Base-by-base conservation (phyloP, 805 yeast species). In the Saccharomycodes ludwigii region DNA sequence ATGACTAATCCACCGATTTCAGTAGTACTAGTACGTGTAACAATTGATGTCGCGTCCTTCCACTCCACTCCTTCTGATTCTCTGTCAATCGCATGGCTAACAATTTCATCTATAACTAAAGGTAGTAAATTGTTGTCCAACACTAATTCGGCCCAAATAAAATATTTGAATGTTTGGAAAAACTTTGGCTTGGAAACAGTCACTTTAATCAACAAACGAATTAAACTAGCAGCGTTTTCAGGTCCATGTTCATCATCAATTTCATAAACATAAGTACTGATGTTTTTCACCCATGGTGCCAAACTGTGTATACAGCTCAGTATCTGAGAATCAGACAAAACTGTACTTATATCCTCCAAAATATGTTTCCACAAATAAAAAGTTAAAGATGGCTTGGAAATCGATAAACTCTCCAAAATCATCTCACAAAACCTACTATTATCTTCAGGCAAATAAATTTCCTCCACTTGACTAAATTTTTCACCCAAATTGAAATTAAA, bases 21-120 rank as follows among this genome's bases (percentile, higher is more conserved):
- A n/a, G 76, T 60, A 1, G 88, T 74, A 3, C 94, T 85, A 15
- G 71, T 59, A 10, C 71, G 52, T 1, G 77, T 66, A 40, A 83
- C 58, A n/a, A 78, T 63, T 1, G 77, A 65, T 2, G 77, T 65
- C 5, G 75, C 66, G 29, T 66, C 69, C 13, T 66, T 64, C 83
- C 83, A 80, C 29, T 67, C 74, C 23, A 71, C 67, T 4, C 76
- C 79, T 41, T 77, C 83, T n/a, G 83, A 75, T 41, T 77, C 79
- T 45, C 76, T 71, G 40, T 80, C 91, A 41, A 81, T 66, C 1
- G 85, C 77, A 39, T 75, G 76, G 2, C 75, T 69, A 5, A 82
- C 70, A 15, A 80, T 70, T 44, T 82, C 95, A 39, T 80, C 85
- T 8, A 83, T 65, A 16, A 82, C 58, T 3, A 71, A 52, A 2